These are phyloP conservation scores for Cymbopogon citratus DNA, from an alignment of 176 grass and related monocot species.

Conservation along the genomic window DNA sequence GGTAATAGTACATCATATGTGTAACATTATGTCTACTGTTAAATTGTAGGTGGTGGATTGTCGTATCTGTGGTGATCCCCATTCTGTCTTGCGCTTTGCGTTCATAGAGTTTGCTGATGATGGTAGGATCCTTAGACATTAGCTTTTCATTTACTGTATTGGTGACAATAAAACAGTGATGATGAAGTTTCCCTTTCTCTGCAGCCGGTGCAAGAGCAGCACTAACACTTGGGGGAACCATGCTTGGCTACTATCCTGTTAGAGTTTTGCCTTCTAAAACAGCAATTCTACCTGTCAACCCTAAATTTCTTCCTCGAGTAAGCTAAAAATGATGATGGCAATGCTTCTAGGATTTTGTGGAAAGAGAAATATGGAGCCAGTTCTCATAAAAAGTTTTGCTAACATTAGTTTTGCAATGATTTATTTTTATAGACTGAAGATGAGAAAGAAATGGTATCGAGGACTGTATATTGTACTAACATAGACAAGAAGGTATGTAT, in stretches of 20 bases:
- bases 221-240: conserved; percentile 61
- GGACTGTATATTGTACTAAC: conserved; percentile 96
- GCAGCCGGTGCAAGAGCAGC: conserved; percentile 76
- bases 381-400: background rate
- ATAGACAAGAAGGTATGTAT: conserved; percentile 87
- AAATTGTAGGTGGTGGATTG: conserved; percentile 79
- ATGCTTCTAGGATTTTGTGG: background rate
- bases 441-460: conserved; percentile 85
- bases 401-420: background rate
- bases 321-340: background rate
- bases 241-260: conserved; percentile 79
- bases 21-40: background rate
- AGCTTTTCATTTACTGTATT: conserved; percentile 25
- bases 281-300: conserved; percentile 86
- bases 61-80: conserved; percentile 86
- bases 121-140: conserved; percentile 34
- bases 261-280: conserved; percentile 95
- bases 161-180: conserved; percentile 3
- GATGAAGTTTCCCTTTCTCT: conserved; percentile 24
- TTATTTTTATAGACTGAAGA: conserved; percentile 59
- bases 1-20: background rate
- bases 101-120: conserved; percentile 86
- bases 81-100: conserved; percentile 83
- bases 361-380: too few species aligned
- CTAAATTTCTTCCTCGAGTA: conserved; percentile 85